Conservation (phyloP, 192 early-diverging fungal genomes). For the Backusella sp. region DNA sequence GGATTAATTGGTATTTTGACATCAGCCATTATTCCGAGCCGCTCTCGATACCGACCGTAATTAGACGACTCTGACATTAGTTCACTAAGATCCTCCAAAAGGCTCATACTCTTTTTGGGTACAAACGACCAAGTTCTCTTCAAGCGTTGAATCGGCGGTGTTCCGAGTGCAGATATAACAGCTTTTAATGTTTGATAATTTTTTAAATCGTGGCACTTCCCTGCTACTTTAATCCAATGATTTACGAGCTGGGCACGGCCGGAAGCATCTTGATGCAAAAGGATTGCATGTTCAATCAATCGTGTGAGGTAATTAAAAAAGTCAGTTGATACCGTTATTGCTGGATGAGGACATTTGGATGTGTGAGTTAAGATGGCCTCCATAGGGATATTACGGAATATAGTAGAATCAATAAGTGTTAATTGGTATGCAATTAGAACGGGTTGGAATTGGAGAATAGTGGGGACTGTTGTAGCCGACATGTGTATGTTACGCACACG, state of each 20-base stretch:
- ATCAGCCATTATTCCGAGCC: conserved; percentile 8
- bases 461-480: conserved; percentile 45
- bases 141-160: conserved; percentile 64
- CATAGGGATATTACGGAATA: conserved; percentile 62
- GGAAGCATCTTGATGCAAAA: conserved; percentile 51
- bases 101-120: conserved; percentile 54
- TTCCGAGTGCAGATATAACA: conserved; percentile 59
- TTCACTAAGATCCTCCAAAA: conserved; percentile 50
- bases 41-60: conserved; percentile 64
- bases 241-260: conserved; percentile 56
- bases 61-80: conserved; percentile 66
- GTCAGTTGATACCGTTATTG: conserved; percentile 60
- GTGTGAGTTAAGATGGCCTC: conserved; percentile 56
- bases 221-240: conserved; percentile 67
- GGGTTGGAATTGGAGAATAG: conserved; percentile 56
- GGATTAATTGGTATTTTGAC: neutral
- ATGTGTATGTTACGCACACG: conserved; percentile 43
- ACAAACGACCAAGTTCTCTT: conserved; percentile 70
- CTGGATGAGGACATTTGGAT: conserved; percentile 53
- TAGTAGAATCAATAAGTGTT: conserved; percentile 64
- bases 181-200: conserved; percentile 71
- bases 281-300: conserved; percentile 63
- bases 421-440: conserved; percentile 65
- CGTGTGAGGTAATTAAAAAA: conserved; percentile 78
- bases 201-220: conserved; percentile 51